These are phyloP conservation scores for Epichloe gansuensis DNA, from an alignment of 2,329 filamentous ascomycete species.

Conservation along the genomic window DNA sequence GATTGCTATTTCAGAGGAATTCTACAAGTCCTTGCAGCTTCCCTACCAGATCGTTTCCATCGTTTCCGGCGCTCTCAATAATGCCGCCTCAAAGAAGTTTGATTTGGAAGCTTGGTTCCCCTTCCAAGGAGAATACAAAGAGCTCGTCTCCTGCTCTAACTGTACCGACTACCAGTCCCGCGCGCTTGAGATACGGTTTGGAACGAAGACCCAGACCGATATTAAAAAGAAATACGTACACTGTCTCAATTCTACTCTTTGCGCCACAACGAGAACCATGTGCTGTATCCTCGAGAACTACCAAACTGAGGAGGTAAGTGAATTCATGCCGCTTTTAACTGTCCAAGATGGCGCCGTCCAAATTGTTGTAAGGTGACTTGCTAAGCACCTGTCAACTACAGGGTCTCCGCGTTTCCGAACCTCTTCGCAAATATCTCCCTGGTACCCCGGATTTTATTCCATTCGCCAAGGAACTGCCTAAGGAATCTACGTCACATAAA, in stretches of 20 bases:
- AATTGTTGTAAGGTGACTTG: neutral
- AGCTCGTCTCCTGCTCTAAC: constrained; percentile 94
- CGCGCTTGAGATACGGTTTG: constrained; percentile 84
- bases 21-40: constrained; percentile 79
- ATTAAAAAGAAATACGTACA: constrained; percentile 86
- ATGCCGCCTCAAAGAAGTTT: constrained; percentile 66
- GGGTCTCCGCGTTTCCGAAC: constrained; percentile 70
- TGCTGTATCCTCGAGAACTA: constrained; percentile 97
- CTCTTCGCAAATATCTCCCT: constrained; percentile 78
- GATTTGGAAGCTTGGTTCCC: constrained; percentile 96
- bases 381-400: constrained; percentile 18
- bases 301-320: constrained; percentile 63
- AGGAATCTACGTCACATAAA: constrained; percentile 37
- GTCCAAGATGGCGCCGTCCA: neutral
- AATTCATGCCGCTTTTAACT: neutral
- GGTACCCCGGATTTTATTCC: constrained; percentile 82
- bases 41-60: constrained; percentile 90
- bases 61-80: constrained; percentile 91
- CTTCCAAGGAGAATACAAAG: constrained; percentile 95
- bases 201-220: constrained; percentile 74
- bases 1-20: constrained; percentile 83
- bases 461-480: constrained; percentile 73
- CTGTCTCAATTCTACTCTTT: constrained; percentile 78
- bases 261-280: constrained; percentile 80
- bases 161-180: constrained; percentile 96